phyloP scores from a whole-genome alignment of 2,329 filamentous ascomycete genomes.

The Biscogniauxia mediterranea region DNA sequence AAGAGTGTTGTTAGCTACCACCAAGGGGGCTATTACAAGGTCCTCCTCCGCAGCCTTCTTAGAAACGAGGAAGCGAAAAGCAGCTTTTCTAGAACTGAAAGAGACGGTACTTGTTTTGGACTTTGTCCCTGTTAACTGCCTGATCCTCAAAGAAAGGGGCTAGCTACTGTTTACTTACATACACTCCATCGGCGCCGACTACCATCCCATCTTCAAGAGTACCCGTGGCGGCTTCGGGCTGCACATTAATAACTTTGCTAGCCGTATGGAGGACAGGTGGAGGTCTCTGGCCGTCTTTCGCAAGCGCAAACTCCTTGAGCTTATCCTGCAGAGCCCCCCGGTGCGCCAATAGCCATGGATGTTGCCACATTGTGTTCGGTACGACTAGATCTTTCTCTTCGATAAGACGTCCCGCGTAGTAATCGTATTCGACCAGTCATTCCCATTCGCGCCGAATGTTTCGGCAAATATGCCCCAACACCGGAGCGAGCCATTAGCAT shows the following conservation, averaged over 20 bases:
- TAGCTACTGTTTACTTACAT: conserved; percentile 12
- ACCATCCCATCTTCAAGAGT: conserved; percentile 19
- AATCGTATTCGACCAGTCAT: conserved; percentile 24
- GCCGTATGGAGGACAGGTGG: conserved; percentile 36
- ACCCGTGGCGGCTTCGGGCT: conserved; percentile 11
- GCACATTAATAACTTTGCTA: conserved; percentile 15
- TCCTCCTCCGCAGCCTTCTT: conserved; percentile 33
- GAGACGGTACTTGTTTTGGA: conserved; percentile 28
- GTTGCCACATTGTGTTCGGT: conserved; percentile 46
- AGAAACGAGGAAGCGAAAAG: conserved; percentile 55
- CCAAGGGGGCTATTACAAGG: conserved; percentile 34
- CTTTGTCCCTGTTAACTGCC: conserved; percentile 4
- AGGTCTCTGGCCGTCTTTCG: conserved; percentile 33
- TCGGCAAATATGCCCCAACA: conserved; percentile 39
- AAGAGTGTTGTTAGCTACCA: conserved; percentile 30
- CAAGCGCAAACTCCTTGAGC: conserved; percentile 46
- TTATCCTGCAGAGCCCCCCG: conserved; percentile 51
- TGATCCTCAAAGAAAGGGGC: background rate
- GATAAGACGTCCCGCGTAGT: conserved; percentile 18
- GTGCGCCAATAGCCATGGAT: conserved; percentile 52
- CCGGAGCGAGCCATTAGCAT: conserved; percentile 55
- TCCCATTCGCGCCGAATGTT: conserved; percentile 35
- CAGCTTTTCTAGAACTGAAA: conserved; percentile 52
- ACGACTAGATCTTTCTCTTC: conserved; percentile 34
- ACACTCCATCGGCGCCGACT: conserved; percentile 25